Evolutionary conservation across 306 rosid genomes (phyloP).

Genomic region (Ziziphus jujuba): DNA sequence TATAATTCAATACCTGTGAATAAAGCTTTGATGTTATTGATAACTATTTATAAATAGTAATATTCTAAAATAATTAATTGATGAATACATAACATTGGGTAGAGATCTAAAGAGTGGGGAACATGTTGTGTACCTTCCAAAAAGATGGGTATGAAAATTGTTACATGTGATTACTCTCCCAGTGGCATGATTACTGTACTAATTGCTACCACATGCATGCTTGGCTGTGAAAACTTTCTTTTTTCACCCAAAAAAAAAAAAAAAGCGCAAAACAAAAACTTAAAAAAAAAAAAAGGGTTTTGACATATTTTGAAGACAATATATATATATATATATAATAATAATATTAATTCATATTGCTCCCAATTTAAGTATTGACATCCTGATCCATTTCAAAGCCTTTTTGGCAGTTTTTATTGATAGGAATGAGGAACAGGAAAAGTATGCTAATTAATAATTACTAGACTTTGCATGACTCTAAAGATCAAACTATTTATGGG

Average conservation of each 20-base stretch:
- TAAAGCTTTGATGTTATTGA: too few species aligned
- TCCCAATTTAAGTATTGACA: constrained; percentile 2
- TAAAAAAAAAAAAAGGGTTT: constrained; percentile 21
- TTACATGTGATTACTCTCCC: constrained; percentile 24
- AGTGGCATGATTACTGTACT: constrained; percentile 47
- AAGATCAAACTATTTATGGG: constrained; percentile 20
- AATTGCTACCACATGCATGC: constrained; percentile 59
- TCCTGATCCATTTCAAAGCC: neutral
- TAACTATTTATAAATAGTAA: too few species aligned
- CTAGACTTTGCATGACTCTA: neutral
- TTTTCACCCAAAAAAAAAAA: constrained; percentile 26
- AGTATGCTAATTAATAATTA: neutral
- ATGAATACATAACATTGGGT: neutral
- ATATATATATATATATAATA: too few species aligned
- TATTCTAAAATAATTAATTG: too few species aligned
- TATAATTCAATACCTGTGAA: too few species aligned
- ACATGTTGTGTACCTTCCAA: too few species aligned
- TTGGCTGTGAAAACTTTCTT: constrained; percentile 28
- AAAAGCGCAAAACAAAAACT: too few species aligned
- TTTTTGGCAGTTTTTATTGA: neutral
- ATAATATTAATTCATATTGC: neutral
- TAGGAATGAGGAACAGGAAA: neutral
- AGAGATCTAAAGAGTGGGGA: too few species aligned
- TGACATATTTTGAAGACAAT: neutral
- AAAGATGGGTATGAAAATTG: neutral